Percentiles rank a stretch among this genome's conserved stretches.
Evolutionary conservation across 768 basidiomycete species (phyloP).

Genomic region (Floccularia luteovirens): DNA sequence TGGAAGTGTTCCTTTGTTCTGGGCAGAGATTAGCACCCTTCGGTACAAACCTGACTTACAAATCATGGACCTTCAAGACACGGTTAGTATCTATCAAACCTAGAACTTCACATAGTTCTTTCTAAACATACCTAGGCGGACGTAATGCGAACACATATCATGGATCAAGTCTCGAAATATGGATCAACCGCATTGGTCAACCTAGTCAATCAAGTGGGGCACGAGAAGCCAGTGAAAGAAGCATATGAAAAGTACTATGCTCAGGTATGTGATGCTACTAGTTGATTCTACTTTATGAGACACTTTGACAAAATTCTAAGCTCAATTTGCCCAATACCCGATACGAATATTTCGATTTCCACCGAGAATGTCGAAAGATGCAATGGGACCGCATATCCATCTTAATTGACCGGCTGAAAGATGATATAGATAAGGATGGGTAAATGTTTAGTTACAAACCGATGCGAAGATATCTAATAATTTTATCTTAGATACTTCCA

Average conservation of each 20-base stretch:
- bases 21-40: slow-evolving; percentile 94
- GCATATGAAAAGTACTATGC: slow-evolving; percentile 78
- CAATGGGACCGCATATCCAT: slow-evolving; percentile 89
- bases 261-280: slow-evolving; percentile 32
- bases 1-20: slow-evolving; percentile 91
- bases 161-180: slow-evolving; percentile 65
- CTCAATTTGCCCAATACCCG: slow-evolving; percentile 58
- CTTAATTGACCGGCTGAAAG: slow-evolving; percentile 68
- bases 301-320: slow-evolving; percentile 22
- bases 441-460: slow-evolving; percentile 21
- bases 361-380: slow-evolving; percentile 90
- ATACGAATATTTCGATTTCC: slow-evolving; percentile 97
- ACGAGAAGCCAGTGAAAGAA: slow-evolving; percentile 92
- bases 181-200: slow-evolving; percentile 79
- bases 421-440: slow-evolving; percentile 67
- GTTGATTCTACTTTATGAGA: slow-evolving; percentile 3
- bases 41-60: slow-evolving; percentile 95
- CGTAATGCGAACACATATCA: slow-evolving; percentile 67
- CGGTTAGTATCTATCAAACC: slow-evolving; percentile 39
- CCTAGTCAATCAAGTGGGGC: slow-evolving; percentile 88
- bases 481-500: slow-evolving; percentile 63
- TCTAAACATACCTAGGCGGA: slow-evolving; percentile 38
- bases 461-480: slow-evolving; percentile 4
- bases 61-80: slow-evolving; percentile 87
- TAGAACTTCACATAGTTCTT: neutral